phyloP scores from a whole-genome alignment of 169 alveolate species.

The Fabrea salina region DNA sequence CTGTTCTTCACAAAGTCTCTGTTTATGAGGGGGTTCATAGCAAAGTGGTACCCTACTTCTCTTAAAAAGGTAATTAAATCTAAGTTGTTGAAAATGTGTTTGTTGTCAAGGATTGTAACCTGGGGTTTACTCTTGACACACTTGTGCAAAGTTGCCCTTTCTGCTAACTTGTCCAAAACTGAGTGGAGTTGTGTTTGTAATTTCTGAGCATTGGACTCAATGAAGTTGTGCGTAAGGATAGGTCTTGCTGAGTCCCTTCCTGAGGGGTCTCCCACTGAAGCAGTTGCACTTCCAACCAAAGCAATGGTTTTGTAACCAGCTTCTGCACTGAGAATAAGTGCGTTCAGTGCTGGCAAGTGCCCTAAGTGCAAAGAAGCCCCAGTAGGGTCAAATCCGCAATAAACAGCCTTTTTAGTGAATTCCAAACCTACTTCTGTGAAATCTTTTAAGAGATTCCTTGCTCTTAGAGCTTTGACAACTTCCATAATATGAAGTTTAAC shows the following conservation, averaged over 20 bases:
- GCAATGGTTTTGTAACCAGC: constrained; percentile 5
- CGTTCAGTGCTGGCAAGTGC: constrained; percentile 15
- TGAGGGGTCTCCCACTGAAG: constrained; percentile 28
- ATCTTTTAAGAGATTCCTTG: neutral
- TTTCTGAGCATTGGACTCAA: neutral
- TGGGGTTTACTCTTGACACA: neutral
- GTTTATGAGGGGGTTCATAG: constrained; percentile 9
- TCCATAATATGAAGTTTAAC: too few species aligned
- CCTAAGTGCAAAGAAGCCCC: constrained; percentile 33
- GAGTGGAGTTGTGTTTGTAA: neutral
- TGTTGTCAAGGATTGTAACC: neutral
- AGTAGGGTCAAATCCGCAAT: constrained; percentile 36
- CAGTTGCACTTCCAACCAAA: constrained; percentile 21
- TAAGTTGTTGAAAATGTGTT: neutral
- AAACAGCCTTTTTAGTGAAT: neutral
- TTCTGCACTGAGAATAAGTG: neutral
- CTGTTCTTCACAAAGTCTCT: constrained; percentile 19
- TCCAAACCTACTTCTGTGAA: neutral
- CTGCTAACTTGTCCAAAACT: neutral
- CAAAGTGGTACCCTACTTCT: constrained; percentile 7
- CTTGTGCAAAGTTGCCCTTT: neutral
- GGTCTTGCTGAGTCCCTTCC: neutral
- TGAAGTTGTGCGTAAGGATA: neutral
- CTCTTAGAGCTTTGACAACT: neutral
- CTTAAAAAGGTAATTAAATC: neutral